phyloP scores from a whole-genome alignment of 768 basidiomycete species.

The Nidularia pulvinata region DNA sequence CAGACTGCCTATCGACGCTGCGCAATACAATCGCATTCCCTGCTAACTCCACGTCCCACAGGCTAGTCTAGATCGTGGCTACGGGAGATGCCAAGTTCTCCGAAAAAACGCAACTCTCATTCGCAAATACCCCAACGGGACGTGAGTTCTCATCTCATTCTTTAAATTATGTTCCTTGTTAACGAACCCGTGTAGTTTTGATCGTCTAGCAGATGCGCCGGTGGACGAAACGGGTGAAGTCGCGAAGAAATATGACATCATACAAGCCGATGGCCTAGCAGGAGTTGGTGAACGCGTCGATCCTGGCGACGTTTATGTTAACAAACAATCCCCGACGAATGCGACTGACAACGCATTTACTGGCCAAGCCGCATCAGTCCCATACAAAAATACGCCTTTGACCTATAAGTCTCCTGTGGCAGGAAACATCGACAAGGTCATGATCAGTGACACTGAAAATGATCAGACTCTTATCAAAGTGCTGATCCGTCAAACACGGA shows the following conservation, averaged over 20 bases:
- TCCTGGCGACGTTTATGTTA: constrained; percentile 93
- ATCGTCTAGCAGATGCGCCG: constrained; percentile 93
- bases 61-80: constrained; percentile 97
- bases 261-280: constrained; percentile 91
- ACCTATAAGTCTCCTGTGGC: constrained; percentile 93
- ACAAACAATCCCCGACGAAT: constrained; percentile 95
- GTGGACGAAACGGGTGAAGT: constrained; percentile 78
- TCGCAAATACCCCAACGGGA: constrained; percentile 96
- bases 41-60: constrained; percentile 20
- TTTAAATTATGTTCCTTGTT: constrained; percentile 8
- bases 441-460: constrained; percentile 96
- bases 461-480: constrained; percentile 98
- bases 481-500: constrained; percentile 92
- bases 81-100: constrained; percentile 96
- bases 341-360: constrained; percentile 91
- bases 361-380: constrained; percentile 79
- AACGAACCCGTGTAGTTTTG: constrained; percentile 53
- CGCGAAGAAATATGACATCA: constrained; percentile 86
- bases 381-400: constrained; percentile 93
- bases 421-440: constrained; percentile 95
- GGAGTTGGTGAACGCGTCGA: constrained; percentile 95
- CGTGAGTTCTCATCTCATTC: constrained; percentile 53
- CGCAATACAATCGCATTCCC: constrained; percentile 3
- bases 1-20: constrained; percentile 6
- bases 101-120: constrained; percentile 95